These are phyloP conservation scores for Monascus ruber DNA, from an alignment of 2,329 filamentous ascomycete species.

Conservation along the genomic window DNA sequence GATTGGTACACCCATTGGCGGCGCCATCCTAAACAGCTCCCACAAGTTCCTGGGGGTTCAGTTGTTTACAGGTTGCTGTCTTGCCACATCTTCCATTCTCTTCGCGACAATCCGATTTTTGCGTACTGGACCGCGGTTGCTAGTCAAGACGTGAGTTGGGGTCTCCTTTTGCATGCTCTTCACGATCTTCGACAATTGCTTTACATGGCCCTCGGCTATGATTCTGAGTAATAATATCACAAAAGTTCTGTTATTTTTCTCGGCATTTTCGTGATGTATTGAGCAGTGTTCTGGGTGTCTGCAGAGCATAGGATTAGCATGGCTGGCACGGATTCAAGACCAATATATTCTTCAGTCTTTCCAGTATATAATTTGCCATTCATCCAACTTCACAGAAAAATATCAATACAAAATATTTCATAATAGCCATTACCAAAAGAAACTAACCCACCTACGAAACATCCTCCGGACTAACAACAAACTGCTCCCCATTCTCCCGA, in stretches of 20 bases:
- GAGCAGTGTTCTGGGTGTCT: too few species aligned
- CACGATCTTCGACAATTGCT: too few species aligned
- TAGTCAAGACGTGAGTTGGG: constrained; percentile 14
- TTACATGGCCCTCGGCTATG: too few species aligned
- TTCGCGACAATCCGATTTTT: constrained; percentile 20
- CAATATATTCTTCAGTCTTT: too few species aligned
- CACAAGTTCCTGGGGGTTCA: constrained; percentile 33
- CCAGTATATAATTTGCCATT: too few species aligned
- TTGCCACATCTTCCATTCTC: constrained; percentile 15
- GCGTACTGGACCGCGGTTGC: constrained; percentile 20
- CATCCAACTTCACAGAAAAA: background rate
- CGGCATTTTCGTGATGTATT: too few species aligned
- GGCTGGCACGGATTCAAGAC: too few species aligned
- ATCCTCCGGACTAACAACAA: constrained; percentile 68
- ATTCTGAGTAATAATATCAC: too few species aligned
- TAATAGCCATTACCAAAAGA: background rate
- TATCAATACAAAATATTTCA: background rate
- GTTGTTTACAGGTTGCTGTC: constrained; percentile 28
- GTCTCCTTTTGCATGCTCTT: too few species aligned
- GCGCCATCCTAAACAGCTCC: constrained; percentile 39
- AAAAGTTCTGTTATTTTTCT: too few species aligned
- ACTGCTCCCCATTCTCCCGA: constrained; percentile 66
- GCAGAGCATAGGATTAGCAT: too few species aligned
- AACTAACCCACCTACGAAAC: constrained; percentile 44
- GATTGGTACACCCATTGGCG: constrained; percentile 47